These are phyloP conservation scores for Termitomyces sp. DNA, from an alignment of 768 basidiomycete species.

Conservation along the genomic window DNA sequence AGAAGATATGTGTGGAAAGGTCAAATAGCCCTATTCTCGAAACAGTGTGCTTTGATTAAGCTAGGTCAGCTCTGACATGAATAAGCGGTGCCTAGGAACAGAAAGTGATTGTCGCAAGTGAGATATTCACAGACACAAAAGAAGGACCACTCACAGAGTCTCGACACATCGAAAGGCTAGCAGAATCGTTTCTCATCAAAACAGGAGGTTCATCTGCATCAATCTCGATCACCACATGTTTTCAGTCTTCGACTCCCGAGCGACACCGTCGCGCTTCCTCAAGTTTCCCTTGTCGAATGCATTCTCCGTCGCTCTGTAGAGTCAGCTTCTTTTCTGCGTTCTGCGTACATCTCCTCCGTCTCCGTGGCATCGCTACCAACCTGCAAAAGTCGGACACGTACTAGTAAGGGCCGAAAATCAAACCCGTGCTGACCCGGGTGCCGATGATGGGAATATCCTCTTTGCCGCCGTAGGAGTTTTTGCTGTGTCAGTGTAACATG, in stretches of 20 bases:
- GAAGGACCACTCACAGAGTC: not conserved
- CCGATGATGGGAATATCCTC: not conserved
- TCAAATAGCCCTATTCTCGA: slow-evolving; percentile 2
- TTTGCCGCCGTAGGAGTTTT: not conserved
- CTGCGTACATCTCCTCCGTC: too few relatives aligned
- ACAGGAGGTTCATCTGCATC: slow-evolving; percentile 5
- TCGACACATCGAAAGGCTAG: slow-evolving; percentile 2
- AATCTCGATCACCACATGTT: slow-evolving; percentile 12
- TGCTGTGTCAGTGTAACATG: not conserved
- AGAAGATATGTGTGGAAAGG: slow-evolving; percentile 4
- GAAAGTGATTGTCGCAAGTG: not conserved
- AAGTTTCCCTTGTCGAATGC: not conserved
- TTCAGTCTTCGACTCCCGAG: not conserved
- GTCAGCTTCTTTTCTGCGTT: not conserved
- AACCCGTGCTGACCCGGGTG: not conserved
- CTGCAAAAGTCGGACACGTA: not conserved
- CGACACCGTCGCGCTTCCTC: not conserved
- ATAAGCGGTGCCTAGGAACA: not conserved
- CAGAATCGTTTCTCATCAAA: slow-evolving; percentile 7
- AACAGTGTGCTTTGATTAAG: slow-evolving; percentile 8
- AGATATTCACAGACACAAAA: not conserved
- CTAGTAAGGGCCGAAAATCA: not conserved
- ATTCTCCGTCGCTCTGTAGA: too few relatives aligned
- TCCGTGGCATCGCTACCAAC: not conserved
- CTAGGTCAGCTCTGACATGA: slow-evolving; percentile 3